Percentiles rank a stretch among this genome's conserved stretches.
These are phyloP conservation scores for Termitomyces sp. DNA, from an alignment of 768 basidiomycete genomes.

Conservation along the genomic window DNA sequence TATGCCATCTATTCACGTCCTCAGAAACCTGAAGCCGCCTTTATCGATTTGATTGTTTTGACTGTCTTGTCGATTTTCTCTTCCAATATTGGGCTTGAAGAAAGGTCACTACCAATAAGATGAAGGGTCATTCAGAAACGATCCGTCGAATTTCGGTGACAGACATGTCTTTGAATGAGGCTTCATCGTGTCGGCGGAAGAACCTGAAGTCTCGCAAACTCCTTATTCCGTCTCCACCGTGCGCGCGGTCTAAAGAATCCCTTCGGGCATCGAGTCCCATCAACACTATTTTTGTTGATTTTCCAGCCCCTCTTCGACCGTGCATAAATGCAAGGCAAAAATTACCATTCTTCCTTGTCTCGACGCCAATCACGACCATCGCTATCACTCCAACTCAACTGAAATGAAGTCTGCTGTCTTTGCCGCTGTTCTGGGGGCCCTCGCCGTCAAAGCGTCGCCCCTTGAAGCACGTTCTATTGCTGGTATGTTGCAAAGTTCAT, in stretches of 20 bases:
- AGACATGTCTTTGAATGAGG: neutral
- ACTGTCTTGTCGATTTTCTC: neutral
- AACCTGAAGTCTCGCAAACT: neutral
- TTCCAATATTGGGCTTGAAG: neutral
- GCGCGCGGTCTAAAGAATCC: neutral
- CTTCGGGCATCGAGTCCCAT: constrained; percentile 3
- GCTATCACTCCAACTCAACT: neutral
- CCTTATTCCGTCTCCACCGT: neutral
- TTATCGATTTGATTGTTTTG: neutral
- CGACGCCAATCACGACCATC: neutral
- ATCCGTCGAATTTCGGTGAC: neutral
- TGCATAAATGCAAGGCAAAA: constrained; percentile 7
- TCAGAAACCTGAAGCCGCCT: neutral
- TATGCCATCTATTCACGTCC: no score
- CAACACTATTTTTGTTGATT: constrained; percentile 6
- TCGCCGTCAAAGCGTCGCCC: constrained; percentile 1
- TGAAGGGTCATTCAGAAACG: neutral
- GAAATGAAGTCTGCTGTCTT: constrained; percentile 17
- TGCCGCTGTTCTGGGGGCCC: constrained; percentile 7
- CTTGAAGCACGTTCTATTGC: neutral
- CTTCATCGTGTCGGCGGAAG: neutral
- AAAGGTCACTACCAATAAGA: no score
- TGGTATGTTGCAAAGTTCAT: neutral
- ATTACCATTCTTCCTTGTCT: neutral
- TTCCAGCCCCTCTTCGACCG: constrained; percentile 5